Evolutionary conservation across 2,329 filamentous ascomycete genomes (phyloP).

Genomic region (Fusarium tjaetaba): DNA sequence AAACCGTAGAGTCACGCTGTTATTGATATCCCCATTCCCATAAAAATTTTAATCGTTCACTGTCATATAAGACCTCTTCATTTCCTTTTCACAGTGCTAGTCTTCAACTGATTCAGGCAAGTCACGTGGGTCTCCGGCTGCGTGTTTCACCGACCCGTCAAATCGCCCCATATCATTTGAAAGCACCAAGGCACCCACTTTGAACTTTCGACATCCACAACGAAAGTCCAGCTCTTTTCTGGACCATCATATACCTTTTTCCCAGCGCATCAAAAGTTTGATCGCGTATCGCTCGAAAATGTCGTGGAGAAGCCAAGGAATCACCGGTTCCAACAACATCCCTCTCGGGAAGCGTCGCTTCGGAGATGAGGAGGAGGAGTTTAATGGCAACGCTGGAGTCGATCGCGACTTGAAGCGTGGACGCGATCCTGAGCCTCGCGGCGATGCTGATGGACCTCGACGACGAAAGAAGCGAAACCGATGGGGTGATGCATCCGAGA

Average conservation of each 20-base stretch:
- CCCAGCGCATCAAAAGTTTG: not conserved
- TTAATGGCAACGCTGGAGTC: constrained; percentile 50
- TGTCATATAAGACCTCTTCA: not conserved
- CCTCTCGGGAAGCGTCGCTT: constrained; percentile 89
- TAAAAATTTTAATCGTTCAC: not conserved
- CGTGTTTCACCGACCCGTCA: constrained; percentile 26
- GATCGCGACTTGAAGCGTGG: constrained; percentile 79
- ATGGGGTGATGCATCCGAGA: constrained; percentile 97
- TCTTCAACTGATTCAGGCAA: not conserved
- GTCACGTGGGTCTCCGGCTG: constrained; percentile 24
- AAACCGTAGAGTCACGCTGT: not conserved
- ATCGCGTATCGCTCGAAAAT: constrained; percentile 51
- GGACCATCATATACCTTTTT: constrained; percentile 2
- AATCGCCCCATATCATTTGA: constrained; percentile 23
- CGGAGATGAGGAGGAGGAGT: constrained; percentile 64
- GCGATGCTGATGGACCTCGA: constrained; percentile 78
- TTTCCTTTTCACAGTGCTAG: not conserved
- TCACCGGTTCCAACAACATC: constrained; percentile 98
- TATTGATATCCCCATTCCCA: not conserved
- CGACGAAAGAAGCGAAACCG: constrained; percentile 98
- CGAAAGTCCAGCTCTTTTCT: constrained; percentile 16
- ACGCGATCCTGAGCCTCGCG: constrained; percentile 85
- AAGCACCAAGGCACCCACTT: constrained; percentile 18
- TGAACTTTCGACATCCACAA: constrained; percentile 15
- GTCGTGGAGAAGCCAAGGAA: constrained; percentile 80